Evolutionary conservation across 2,329 filamentous ascomycete species (phyloP), one percentile per base, ranked within the genome.

Genomic region (Emmonsia crescens): DNA sequence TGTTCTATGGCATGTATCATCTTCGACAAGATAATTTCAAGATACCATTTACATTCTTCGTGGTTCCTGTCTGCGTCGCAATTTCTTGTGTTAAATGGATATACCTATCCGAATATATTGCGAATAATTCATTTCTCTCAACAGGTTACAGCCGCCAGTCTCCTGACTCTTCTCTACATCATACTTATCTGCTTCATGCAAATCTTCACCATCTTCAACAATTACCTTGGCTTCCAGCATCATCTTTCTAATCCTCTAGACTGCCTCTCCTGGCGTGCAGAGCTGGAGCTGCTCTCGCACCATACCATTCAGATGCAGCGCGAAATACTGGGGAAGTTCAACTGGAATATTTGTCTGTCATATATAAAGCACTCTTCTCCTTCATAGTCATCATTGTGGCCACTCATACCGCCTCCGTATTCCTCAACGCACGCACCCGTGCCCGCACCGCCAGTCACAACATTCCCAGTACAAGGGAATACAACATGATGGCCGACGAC

Each of bases 331-430:
- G 83, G 77, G 77, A n/a, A 79, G 78, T 40, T 75, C 78, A 0
- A 76, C 77, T 2, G 83, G 83, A 2, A 78, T 85, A 60, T 77
- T 78, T 70, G 77, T 85, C 55, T 85, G 83, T 68, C 72, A 80
- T 78, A 61, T 86, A 85, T 77, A 85, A 85, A 71, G 78, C 80
- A 12, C 72, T 85, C n/a, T 85, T 83, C 71, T 73, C 78, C 38
- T 85, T 85, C 69, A 76, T 78, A 4, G 67, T 82, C 33, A 64
- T 81, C 36, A 82, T 80, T 6, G 62, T 67, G n/a, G 67, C 79
- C 2, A 74, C 78, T 2, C 79, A 80, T 40, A 69, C 82, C 60
- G 71, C 76, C 12, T 76, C 79, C 8, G 68, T 83, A 44, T 67
- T 67, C 9, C 73, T 85, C 51, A 83, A 85, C 68, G 54, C 31